Percentiles rank a stretch among this genome's conserved stretches.
Conservation (phyloP, 2,329 filamentous ascomycete species). For the Colletotrichum falcatum region DNA sequence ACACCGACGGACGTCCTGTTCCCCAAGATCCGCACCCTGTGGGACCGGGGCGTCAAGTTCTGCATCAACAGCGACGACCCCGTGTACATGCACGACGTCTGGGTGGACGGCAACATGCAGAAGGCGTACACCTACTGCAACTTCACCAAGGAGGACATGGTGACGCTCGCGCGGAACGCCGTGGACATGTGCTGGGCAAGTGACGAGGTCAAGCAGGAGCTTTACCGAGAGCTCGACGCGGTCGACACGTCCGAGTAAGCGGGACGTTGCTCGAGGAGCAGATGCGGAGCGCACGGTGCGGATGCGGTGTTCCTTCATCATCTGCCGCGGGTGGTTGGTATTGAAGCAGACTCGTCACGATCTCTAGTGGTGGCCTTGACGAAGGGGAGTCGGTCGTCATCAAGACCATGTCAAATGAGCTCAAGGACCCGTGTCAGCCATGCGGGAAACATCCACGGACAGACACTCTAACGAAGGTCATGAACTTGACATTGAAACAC, state of each 20-base stretch:
- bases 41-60: constrained; percentile 74
- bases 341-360: background rate
- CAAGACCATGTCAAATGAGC: background rate
- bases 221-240: constrained; percentile 45
- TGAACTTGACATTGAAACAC: background rate
- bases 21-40: constrained; percentile 66
- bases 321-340: background rate
- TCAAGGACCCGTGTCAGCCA: background rate
- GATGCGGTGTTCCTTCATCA: background rate
- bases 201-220: constrained; percentile 50
- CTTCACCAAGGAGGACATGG: constrained; percentile 57
- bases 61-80: constrained; percentile 81
- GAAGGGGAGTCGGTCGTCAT: background rate
- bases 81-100: constrained; percentile 69
- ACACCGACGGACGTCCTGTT: constrained; percentile 57
- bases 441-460: background rate
- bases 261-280: no score
- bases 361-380: background rate
- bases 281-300: no score
- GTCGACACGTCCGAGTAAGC: constrained; percentile 21
- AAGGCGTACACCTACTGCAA: constrained; percentile 56
- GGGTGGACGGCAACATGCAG: constrained; percentile 61
- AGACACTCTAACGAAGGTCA: background rate
- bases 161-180: constrained; percentile 54
- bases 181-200: constrained; percentile 62